phyloP scores from a whole-genome alignment of 441 rosid genomes.

The Sinapis alba region DNA sequence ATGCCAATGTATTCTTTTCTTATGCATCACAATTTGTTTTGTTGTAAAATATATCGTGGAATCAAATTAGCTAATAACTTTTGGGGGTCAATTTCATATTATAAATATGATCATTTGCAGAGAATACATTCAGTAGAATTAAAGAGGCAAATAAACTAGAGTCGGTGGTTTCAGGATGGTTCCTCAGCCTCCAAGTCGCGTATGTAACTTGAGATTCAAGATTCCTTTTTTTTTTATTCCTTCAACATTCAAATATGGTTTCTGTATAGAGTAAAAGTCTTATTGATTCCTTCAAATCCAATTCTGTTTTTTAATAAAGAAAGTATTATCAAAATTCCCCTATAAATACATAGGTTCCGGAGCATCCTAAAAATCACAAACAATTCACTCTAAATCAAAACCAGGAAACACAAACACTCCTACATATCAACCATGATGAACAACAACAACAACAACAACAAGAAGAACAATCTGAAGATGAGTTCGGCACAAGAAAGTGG shows the following conservation, averaged over 20 bases:
- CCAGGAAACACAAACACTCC: constrained; percentile 1
- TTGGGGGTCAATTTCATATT: neutral
- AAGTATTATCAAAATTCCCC: neutral
- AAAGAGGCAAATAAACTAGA: neutral
- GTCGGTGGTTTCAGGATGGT: constrained; percentile 14
- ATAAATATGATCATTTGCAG: neutral
- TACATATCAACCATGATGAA: constrained; percentile 21
- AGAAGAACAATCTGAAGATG: constrained; percentile 16
- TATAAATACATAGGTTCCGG: constrained; percentile 27
- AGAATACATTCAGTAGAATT: neutral
- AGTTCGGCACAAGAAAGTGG: constrained; percentile 13
- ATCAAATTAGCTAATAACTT: neutral
- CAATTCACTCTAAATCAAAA: constrained; percentile 5
- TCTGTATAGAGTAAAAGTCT: constrained; percentile 15
- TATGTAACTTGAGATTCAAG: constrained; percentile 15
- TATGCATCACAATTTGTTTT: neutral
- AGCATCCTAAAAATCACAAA: constrained; percentile 1
- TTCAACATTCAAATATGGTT: constrained; percentile 40
- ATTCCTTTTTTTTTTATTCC: constrained; percentile 32
- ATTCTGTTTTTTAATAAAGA: neutral
- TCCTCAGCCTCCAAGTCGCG: neutral
- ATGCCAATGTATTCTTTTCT: neutral
- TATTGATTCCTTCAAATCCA: constrained; percentile 3
- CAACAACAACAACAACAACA: constrained; percentile 21
- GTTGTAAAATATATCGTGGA: neutral